Conservation (phyloP, 2,329 filamentous ascomycete species). For the Microascus cirrosus region DNA sequence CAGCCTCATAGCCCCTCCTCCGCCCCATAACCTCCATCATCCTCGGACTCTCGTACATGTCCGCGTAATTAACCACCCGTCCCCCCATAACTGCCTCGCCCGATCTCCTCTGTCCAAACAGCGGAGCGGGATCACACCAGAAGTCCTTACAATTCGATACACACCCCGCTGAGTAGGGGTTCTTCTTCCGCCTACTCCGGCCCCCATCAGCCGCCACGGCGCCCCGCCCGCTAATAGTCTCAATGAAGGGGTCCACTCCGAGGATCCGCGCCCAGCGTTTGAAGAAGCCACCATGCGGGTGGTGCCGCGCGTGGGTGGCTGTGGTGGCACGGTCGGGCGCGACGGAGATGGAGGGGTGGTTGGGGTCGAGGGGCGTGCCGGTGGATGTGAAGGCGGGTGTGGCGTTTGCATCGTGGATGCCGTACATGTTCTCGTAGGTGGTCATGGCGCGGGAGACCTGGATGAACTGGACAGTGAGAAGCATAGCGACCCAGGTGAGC, state of each 20-base stretch:
- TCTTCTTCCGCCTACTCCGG: constrained; percentile 44
- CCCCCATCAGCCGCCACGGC: constrained; percentile 41
- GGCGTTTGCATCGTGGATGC: constrained; percentile 54
- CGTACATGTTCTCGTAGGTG: constrained; percentile 93
- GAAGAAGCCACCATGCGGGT: constrained; percentile 51
- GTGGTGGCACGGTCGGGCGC: constrained; percentile 27
- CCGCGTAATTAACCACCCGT: constrained; percentile 72
- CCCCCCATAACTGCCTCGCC: constrained; percentile 71
- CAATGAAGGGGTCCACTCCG: constrained; percentile 87
- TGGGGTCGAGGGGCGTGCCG: constrained; percentile 57
- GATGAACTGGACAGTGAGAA: constrained; percentile 84
- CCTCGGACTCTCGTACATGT: constrained; percentile 75
- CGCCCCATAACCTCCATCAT: constrained; percentile 49
- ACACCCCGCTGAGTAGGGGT: constrained; percentile 77
- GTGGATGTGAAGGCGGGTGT: constrained; percentile 71
- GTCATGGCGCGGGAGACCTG: constrained; percentile 90
- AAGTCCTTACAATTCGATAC: constrained; percentile 92
- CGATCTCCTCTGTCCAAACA: constrained; percentile 65
- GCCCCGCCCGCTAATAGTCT: constrained; percentile 76
- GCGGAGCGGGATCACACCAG: constrained; percentile 79
- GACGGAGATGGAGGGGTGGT: constrained; percentile 51
- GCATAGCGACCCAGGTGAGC: constrained; percentile 93
- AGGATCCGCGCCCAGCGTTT: constrained; percentile 75
- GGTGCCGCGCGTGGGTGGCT: constrained; percentile 23
- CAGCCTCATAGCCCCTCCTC: constrained; percentile 48